Evolutionary conservation across 805 yeast genomes (phyloP), one percentile per base, ranked within the genome.

Genomic region (Phaffomyces thermotolerans): DNA sequence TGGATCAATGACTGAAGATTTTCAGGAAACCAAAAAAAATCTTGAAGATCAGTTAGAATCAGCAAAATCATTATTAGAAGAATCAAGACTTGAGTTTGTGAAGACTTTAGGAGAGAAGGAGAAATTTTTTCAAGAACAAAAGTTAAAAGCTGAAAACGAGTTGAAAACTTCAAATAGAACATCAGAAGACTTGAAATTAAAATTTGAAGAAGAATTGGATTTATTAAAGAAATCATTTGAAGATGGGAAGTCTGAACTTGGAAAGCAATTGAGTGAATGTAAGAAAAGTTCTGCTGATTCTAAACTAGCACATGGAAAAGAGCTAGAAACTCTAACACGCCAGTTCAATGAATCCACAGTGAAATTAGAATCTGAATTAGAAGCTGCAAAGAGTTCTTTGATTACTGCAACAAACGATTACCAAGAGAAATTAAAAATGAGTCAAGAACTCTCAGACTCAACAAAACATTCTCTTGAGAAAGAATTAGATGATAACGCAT

Each of bases 401-500:
- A 33, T 6, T 14, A 18, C 5, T 9, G 10, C 23, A 17, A 33
- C 9, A 33, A 17, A 5, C 12, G 12, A 18, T 8, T 33, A 9
- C 14, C 14, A 15, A 17, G 14, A 10, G 22, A 33, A 33, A 17
- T 8, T 33, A 23, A 18, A 9, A 18, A 22, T 17, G 22, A 17
- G 18, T 33, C 23, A 20, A 35, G 17, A 15, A 34, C 35, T 23
- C 4, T 13, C 24, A 12, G 17, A n/a, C 17, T 18, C 30, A 4
- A 40, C 42, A 13, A 40, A 34, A 27, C 18, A 23, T 15, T 24
- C 33, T 8, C 35, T 52, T n/a, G 58, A 57, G 35, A 43, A 44
- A 17, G 61, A 58, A 38, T 46, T 60, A 14, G 58, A 56, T 39
- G 58, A 50, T 2, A 37, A 51, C 34, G 52, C 56, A 2, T 51